A percentile compares a stretch with the other conserved stretches of the same genome.
Conservation (phyloP, 2,329 filamentous ascomycete genomes). For the Metarhizium robertsii region DNA sequence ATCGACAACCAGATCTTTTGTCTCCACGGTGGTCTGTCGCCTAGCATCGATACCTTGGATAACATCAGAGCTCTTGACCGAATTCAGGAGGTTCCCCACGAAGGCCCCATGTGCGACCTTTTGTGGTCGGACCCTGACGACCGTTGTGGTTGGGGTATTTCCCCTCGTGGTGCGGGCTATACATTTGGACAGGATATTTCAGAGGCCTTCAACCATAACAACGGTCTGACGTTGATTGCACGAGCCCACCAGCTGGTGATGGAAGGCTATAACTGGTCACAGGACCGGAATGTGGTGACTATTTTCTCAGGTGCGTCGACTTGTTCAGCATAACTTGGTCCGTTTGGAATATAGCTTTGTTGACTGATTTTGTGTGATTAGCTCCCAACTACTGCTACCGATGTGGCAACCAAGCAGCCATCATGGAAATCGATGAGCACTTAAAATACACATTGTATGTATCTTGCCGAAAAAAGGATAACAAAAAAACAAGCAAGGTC, state of each 20-base stretch:
- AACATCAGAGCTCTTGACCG: slow-evolving; percentile 93
- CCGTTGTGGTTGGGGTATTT: slow-evolving; percentile 92
- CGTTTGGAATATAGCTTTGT: background rate
- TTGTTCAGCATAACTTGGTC: background rate
- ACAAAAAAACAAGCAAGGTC: background rate
- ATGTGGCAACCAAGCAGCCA: slow-evolving; percentile 98
- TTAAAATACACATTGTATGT: slow-evolving; percentile 99
- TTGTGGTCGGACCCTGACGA: slow-evolving; percentile 98
- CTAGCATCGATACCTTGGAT: slow-evolving; percentile 91
- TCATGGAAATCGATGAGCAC: slow-evolving; percentile 99
- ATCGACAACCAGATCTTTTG: slow-evolving; percentile 99
- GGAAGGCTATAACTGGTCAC: slow-evolving; percentile 99
- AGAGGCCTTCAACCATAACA: slow-evolving; percentile 99
- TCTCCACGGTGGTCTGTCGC: slow-evolving; percentile 90
- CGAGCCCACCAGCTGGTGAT: slow-evolving; percentile 97
- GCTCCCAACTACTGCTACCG: slow-evolving; percentile 96
- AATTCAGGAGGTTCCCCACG: slow-evolving; percentile 96
- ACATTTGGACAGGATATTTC: slow-evolving; percentile 96
- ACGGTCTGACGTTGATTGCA: slow-evolving; percentile 89
- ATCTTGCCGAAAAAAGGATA: background rate
- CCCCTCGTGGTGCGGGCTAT: slow-evolving; percentile 86
- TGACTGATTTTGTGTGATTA: slow-evolving; percentile 17
- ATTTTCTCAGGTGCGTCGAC: slow-evolving; percentile 77
- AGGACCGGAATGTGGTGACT: slow-evolving; percentile 95
- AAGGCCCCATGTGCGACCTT: slow-evolving; percentile 96